Conservation (phyloP, 164 flowering plant species). For the Macadamia tetraphylla region DNA sequence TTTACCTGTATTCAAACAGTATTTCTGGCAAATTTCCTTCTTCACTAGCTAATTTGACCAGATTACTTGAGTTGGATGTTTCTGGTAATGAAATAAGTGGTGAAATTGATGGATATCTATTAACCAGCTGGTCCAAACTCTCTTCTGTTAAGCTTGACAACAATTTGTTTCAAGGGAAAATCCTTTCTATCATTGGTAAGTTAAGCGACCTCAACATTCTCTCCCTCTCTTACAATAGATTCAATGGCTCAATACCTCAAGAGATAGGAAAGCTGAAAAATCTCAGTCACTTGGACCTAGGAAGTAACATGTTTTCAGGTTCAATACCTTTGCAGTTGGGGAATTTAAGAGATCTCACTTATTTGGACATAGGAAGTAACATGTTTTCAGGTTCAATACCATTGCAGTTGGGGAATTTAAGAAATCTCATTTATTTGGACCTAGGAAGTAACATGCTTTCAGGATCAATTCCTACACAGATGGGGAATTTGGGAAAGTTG, state of each 20-base stretch:
- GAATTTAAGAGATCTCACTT: background rate
- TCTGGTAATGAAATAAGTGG: background rate
- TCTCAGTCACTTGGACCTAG: background rate
- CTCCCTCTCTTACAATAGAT: background rate
- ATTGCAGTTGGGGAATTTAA: background rate
- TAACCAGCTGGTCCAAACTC: no score
- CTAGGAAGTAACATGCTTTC: background rate
- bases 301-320: background rate
- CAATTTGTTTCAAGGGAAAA: no score
- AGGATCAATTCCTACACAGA: background rate
- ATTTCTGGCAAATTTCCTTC: background rate
- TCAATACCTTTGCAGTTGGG: background rate
- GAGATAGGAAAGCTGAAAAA: background rate
- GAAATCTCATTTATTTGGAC: background rate
- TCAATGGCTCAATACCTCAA: background rate
- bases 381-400: background rate
- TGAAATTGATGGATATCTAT: background rate
- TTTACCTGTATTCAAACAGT: background rate
- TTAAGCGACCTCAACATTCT: no score
- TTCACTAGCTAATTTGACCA: background rate
- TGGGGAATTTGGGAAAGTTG: background rate
- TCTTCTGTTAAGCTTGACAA: no score
- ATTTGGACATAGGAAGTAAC: background rate
- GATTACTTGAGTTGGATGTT: background rate
- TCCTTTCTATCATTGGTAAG: no score